Evolutionary conservation across 106 monocot genomes (phyloP), one percentile per base, ranked within the genome.

Genomic region (Vanilla planifolia): DNA sequence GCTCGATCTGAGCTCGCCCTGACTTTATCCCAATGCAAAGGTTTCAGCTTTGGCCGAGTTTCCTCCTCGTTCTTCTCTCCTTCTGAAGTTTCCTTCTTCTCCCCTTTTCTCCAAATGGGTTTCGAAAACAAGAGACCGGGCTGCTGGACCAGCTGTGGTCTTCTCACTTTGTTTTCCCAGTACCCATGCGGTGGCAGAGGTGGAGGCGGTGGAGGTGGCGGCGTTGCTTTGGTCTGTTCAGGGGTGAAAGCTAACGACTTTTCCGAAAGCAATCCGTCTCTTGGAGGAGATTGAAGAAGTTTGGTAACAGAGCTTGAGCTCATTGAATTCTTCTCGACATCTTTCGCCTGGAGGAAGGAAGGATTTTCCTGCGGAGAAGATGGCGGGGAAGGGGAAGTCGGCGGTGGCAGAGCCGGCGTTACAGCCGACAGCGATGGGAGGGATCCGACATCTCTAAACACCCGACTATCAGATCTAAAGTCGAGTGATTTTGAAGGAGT

Each of bases 1-100:
- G 55, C 86, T 17, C 86, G 61, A 47, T 83, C 80, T 3, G 92
- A 86, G 75, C 92, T 92, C 1, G 92, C 83, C 26, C 75, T 42
- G 7, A 86, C 86, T 43, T 83, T 86, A 40, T 83, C 92, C 92
- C 86, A 83, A 61, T 91, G 82, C 72, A 86, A 46, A 36, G 91
- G 82, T 70, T 83, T 83, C 77, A 86, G 26, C 48, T 86, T 86
- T 1, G 74, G 77, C 58, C 65, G 51, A 7, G 71, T 51, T 0
- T 45, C 73, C 63, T 76, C 81, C 32, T 73, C 79, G 10, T 45
- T 73, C 66, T 34, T 64, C 43, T 46, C 51, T 0, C 63, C n/a
- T n/a, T n/a, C n/a, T n/a, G n/a, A n/a, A n/a, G n/a, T n/a, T n/a
- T n/a, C n/a, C n/a, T 2, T 7, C 5, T 5, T 22, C 37, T 19